These are phyloP conservation scores for Oenanthe javanica DNA, from an alignment of 140 eudicot genomes.

Conservation along the genomic window DNA sequence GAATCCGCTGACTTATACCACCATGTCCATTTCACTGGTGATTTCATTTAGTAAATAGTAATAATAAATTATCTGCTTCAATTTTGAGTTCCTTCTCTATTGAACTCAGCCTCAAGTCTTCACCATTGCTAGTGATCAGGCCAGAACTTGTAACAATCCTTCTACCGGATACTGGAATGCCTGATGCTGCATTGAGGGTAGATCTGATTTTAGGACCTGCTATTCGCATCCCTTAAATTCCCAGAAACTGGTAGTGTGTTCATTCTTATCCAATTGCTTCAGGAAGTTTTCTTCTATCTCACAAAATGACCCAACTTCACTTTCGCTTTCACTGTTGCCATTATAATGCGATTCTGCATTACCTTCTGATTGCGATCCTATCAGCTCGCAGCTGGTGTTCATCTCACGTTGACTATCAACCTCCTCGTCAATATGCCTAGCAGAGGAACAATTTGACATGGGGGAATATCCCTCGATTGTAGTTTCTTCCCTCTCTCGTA, in stretches of 20 bases:
- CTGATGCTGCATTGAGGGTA: conserved; percentile 28
- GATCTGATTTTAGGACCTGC: conserved; percentile 27
- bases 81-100: background rate
- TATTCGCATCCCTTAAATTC: conserved; percentile 25
- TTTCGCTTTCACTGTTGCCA: conserved; percentile 20
- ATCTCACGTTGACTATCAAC: conserved; percentile 41
- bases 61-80: conserved; percentile 32
- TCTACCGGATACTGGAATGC: conserved; percentile 18
- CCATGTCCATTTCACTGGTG: conserved; percentile 29
- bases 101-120: conserved; percentile 29
- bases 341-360: conserved; percentile 23
- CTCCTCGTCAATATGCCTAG: conserved; percentile 35
- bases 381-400: conserved; percentile 58
- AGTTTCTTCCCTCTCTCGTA: conserved; percentile 49
- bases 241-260: conserved; percentile 38
- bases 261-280: conserved; percentile 46
- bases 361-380: conserved; percentile 28
- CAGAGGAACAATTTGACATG: conserved; percentile 52
- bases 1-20: conserved; percentile 26
- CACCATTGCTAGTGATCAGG: conserved; percentile 37
- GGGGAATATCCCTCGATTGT: conserved; percentile 54
- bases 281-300: conserved; percentile 71
- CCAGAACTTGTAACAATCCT: conserved; percentile 20
- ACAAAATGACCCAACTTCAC: conserved; percentile 46
- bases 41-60: conserved; percentile 22